phyloP scores from a whole-genome alignment of 768 basidiomycete species.

The Ramaria sp. region DNA sequence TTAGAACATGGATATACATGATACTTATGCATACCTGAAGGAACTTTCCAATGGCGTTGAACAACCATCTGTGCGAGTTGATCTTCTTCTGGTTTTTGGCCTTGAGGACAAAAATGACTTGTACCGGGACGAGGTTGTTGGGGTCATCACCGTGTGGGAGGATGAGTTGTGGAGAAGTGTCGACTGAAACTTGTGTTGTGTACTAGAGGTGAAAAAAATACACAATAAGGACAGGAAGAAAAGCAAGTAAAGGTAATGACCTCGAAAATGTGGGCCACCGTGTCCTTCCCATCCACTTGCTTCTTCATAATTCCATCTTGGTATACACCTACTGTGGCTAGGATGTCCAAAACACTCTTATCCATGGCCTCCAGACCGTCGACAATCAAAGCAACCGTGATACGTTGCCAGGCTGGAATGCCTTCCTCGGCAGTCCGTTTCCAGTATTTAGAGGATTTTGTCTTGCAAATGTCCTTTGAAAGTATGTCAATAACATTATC shows the following conservation, averaged over 20 bases:
- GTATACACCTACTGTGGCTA: constrained; percentile 86
- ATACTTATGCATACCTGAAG: constrained; percentile 40
- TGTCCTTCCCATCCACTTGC: constrained; percentile 78
- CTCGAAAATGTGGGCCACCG: constrained; percentile 93
- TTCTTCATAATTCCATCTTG: constrained; percentile 96
- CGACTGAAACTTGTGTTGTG: constrained; percentile 92
- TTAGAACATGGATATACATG: constrained; percentile 2
- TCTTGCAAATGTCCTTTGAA: constrained; percentile 75
- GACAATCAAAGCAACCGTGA: constrained; percentile 81
- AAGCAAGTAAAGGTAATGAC: constrained; percentile 25
- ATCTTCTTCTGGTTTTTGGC: constrained; percentile 96
- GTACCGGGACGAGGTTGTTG: constrained; percentile 88
- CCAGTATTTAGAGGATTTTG: constrained; percentile 92
- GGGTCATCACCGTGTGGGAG: constrained; percentile 84
- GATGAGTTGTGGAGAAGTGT: constrained; percentile 81
- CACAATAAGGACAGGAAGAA: constrained; percentile 1
- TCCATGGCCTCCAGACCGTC: constrained; percentile 95
- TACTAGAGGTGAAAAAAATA: constrained; percentile 41
- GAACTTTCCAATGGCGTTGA: constrained; percentile 84
- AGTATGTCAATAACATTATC: not conserved
- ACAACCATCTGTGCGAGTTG: constrained; percentile 91
- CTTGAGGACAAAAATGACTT: constrained; percentile 85
- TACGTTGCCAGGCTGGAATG: constrained; percentile 81
- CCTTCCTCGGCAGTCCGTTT: constrained; percentile 73
- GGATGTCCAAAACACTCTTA: constrained; percentile 82